Base-by-base conservation (phyloP, 2,329 filamentous ascomycete genomes). In the Truncatella angustata region DNA sequence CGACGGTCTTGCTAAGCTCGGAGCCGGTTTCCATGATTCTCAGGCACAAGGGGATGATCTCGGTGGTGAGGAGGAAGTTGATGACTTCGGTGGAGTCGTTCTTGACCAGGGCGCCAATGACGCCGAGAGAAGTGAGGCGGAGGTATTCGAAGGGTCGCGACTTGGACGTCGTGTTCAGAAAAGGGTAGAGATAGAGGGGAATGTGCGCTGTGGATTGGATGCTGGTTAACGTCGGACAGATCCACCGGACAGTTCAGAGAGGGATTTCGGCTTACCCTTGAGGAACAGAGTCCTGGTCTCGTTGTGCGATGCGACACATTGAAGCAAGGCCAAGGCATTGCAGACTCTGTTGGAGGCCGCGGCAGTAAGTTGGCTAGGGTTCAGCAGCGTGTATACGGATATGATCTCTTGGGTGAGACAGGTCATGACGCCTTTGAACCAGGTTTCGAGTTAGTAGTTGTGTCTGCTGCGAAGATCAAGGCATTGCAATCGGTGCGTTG, bases 381-480 rank as follows among this genome's bases (percentile, higher is more conserved):
- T 99, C 63, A 99, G 83, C 4, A 99, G 83, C 24, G 91, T 95
- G 69, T 99, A 99, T 51, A 99, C 94, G 10, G 93, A 97, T 67
- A 99, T 99, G 68, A 99, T 99, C 74, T 99, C 94, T 71, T 97
- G 93, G 30, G 97, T 82, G 21, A 99, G 79, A 50, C 91, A 96
- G 42, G 94, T 97, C 94, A 99, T 99, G 66, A 99, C 94, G 64
- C 92, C 91, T 96, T n/a, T n/a, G n/a, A n/a, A n/a, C n/a, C n/a
- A n/a, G n/a, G n/a, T n/a, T n/a, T n/a, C n/a, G n/a, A n/a, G n/a
- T n/a, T n/a, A n/a, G n/a, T n/a, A n/a, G n/a, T n/a, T n/a, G n/a
- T n/a, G n/a, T n/a, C n/a, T n/a, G n/a, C n/a, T n/a, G n/a, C n/a
- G n/a, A n/a, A n/a, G n/a, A n/a, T n/a, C n/a, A n/a, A n/a, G n/a